These are phyloP conservation scores for Ramularia endophylla DNA, from an alignment of 2,329 filamentous ascomycete species.

Conservation along the genomic window DNA sequence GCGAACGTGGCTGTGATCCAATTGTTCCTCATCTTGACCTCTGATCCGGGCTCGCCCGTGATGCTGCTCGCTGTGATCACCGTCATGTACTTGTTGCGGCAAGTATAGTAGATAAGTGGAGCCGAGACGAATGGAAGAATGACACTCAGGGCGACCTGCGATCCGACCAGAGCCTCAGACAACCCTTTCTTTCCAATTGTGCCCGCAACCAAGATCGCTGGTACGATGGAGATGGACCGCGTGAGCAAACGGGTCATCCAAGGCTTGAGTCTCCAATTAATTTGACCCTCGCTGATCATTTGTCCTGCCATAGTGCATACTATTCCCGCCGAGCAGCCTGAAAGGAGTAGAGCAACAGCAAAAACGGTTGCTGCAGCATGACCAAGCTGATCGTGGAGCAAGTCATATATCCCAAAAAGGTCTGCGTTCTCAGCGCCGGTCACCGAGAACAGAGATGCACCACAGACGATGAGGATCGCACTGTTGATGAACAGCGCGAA, in stretches of 20 bases:
- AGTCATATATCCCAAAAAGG: slow-evolving; percentile 73
- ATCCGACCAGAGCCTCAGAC: slow-evolving; percentile 64
- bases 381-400: slow-evolving; percentile 64
- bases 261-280: slow-evolving; percentile 67
- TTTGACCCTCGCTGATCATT: slow-evolving; percentile 78
- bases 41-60: slow-evolving; percentile 2
- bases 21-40: slow-evolving; percentile 62
- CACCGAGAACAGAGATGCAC: slow-evolving; percentile 64
- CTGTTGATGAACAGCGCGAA: slow-evolving; percentile 40
- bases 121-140: slow-evolving; percentile 78
- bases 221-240: slow-evolving; percentile 71
- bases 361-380: slow-evolving; percentile 78
- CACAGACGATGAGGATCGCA: slow-evolving; percentile 50
- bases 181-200: slow-evolving; percentile 68
- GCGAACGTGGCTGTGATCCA: slow-evolving; percentile 58
- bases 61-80: slow-evolving; percentile 36
- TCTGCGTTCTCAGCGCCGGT: slow-evolving; percentile 58
- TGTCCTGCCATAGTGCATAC: slow-evolving; percentile 87
- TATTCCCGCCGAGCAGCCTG: slow-evolving; percentile 74
- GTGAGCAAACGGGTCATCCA: slow-evolving; percentile 77
- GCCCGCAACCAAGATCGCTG: slow-evolving; percentile 75
- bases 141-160: slow-evolving; percentile 71
- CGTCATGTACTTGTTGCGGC: slow-evolving; percentile 72
- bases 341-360: slow-evolving; percentile 71
- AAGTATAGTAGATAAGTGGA: slow-evolving; percentile 81